Evolutionary conservation across 306 rosid species (phyloP), one percentile per base, ranked within the genome.

Genomic region (Chamaecrista fasciculata): DNA sequence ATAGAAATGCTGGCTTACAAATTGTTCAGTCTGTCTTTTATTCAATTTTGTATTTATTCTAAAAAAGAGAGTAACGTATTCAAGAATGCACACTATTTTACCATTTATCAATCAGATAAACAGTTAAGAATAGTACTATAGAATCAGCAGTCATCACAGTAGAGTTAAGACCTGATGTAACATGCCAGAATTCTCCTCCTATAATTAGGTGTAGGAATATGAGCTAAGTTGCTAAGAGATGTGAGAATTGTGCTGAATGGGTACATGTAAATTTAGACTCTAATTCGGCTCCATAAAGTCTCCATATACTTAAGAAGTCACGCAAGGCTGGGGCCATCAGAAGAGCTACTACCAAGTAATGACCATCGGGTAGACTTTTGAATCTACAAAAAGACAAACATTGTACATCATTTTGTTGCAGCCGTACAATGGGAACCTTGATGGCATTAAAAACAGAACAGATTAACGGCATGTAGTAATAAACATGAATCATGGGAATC

Each of bases 311-410:
- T 78, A 80, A 63, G 59, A 78, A 70, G 74, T 75, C 49, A 16
- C 62, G 72, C 34, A 76, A 70, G 71, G 42, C 67, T 70, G 57
- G 52, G 72, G 60, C 57, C 69, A 82, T 53, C 42, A 67, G 69
- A 18, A 62, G 70, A 69, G 78, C 73, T 72, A 73, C 70, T 52
- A 60, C 74, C 70, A 55, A 58, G 83, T 71, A n/a, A 71, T 66
- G 58, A 77, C 70, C 62, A 85, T 72, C 66, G 79, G 85, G 69
- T 66, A 75, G 77, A 74, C 70, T 26, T 83, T 78, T 59, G 75
- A 82, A 81, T 88, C 91, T 84, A 88, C 89, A 86, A 70, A 78
- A 67, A 76, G 6, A 16, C 73, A 67, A 77, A 68, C 81, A 77
- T 37, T 53, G 44, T 20, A 7, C 47, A 24, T 50, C 23, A 42